Conservation (phyloP, 371 early-diverging fungal genomes). For the Thermomucor indicae-seudaticae region DNA sequence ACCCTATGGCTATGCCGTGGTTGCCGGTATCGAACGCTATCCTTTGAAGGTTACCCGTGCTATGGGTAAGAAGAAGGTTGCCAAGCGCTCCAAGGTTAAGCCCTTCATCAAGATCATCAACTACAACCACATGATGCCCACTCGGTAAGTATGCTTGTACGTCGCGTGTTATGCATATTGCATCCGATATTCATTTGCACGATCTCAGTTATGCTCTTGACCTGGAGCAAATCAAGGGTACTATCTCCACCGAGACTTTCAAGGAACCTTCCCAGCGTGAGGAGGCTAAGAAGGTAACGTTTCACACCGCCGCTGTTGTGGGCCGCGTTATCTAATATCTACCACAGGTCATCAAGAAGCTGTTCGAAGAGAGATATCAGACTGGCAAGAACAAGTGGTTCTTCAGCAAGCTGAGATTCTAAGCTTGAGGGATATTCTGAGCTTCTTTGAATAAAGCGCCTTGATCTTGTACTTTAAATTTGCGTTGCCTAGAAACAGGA, state of each 20-base stretch:
- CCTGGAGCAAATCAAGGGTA: slow-evolving; percentile 83
- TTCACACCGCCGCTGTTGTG: no score
- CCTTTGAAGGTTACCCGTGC: slow-evolving; percentile 92
- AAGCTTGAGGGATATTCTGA: no score
- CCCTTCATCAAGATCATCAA: slow-evolving; percentile 96
- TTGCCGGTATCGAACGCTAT: slow-evolving; percentile 94
- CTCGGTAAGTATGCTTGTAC: slow-evolving; percentile 76
- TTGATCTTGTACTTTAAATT: no score
- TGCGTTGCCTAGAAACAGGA: no score
- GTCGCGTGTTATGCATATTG: no score
- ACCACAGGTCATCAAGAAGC: slow-evolving; percentile 76
- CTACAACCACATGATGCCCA: slow-evolving; percentile 99
- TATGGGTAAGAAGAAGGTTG: slow-evolving; percentile 91
- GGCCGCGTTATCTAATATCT: background rate
- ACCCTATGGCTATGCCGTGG: slow-evolving; percentile 95
- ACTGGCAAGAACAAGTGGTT: slow-evolving; percentile 99
- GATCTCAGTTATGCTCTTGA: slow-evolving; percentile 72
- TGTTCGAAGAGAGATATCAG: slow-evolving; percentile 91
- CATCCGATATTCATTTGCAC: no score
- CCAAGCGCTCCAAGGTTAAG: slow-evolving; percentile 94
- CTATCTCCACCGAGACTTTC: slow-evolving; percentile 82
- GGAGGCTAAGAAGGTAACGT: slow-evolving; percentile 82
- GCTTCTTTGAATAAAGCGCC: no score
- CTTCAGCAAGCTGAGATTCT: slow-evolving; percentile 98
- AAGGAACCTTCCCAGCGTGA: slow-evolving; percentile 91